Evolutionary conservation across 306 rosid species (phyloP).

Genomic region (Trifolium fragiferum): DNA sequence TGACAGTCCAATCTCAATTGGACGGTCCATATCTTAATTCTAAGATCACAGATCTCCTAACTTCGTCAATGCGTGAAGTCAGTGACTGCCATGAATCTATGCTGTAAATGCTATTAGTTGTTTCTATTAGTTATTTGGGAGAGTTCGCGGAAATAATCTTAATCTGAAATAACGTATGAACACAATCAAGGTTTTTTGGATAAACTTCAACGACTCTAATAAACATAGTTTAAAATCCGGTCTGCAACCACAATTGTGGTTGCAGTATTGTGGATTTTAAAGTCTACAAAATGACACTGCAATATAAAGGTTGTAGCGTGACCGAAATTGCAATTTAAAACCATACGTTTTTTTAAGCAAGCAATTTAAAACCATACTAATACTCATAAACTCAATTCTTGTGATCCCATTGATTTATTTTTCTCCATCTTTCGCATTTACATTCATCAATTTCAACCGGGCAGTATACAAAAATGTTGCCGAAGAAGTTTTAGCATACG

Average conservation of each 20-base stretch:
- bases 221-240: not conserved
- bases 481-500: not conserved
- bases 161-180: too few species aligned
- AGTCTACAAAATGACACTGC: not conserved
- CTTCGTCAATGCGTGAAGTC: too few species aligned
- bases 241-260: not conserved
- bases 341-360: too few species aligned
- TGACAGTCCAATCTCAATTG: too few species aligned
- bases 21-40: too few species aligned
- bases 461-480: not conserved
- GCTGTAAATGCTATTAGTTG: not conserved
- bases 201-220: not conserved
- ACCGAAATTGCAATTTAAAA: too few species aligned
- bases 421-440: not conserved
- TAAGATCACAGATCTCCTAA: too few species aligned
- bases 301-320: too few species aligned
- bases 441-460: not conserved
- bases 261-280: not conserved
- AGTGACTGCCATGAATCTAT: too few species aligned
- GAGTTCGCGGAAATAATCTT: not conserved
- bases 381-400: not conserved
- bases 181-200: not conserved
- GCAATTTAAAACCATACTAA: not conserved
- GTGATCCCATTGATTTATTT: not conserved
- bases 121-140: not conserved